A percentile compares a stretch with the other conserved stretches of the same genome.
Conservation (phyloP, 345 rosid genomes). For the Diplotaxis tenuifolia region DNA sequence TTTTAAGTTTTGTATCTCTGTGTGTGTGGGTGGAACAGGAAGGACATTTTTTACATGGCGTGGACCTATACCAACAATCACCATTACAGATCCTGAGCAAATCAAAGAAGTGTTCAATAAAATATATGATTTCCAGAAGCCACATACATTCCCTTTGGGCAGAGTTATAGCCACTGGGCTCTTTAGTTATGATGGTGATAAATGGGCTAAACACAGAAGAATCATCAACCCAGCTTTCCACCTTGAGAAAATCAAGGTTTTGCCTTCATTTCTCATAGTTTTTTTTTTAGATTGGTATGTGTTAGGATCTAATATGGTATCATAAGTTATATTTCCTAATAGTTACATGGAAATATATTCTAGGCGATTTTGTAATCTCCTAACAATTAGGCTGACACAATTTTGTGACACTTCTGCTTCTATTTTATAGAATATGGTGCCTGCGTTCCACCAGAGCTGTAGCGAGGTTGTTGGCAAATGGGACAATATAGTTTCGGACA, state of each 20-base stretch:
- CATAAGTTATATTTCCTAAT: no score
- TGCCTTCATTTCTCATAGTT: not conserved
- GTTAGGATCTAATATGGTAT: no score
- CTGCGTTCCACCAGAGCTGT: conserved; percentile 39
- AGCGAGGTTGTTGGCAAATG: conserved; percentile 32
- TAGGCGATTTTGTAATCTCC: no score
- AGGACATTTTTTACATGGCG: conserved; percentile 41
- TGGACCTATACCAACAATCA: conserved; percentile 48
- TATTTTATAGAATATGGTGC: conserved; percentile 29
- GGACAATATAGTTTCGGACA: conserved; percentile 22
- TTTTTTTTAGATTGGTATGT: no score
- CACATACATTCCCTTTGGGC: conserved; percentile 1
- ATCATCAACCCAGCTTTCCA: conserved; percentile 52
- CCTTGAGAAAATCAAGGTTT: conserved; percentile 43
- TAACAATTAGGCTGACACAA: no score
- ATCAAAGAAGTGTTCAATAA: conserved; percentile 41
- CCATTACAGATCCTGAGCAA: conserved; percentile 40
- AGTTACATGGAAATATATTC: no score
- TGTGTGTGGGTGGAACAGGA: conserved; percentile 35
- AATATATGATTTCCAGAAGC: conserved; percentile 40
- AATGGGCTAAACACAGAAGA: conserved; percentile 45
- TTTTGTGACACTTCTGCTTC: not conserved
- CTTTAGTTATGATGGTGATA: conserved; percentile 33
- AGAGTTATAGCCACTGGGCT: conserved; percentile 35
- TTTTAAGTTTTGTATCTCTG: not conserved